Evolutionary conservation across 768 basidiomycete genomes (phyloP).

Genomic region (Lactarius quietus): DNA sequence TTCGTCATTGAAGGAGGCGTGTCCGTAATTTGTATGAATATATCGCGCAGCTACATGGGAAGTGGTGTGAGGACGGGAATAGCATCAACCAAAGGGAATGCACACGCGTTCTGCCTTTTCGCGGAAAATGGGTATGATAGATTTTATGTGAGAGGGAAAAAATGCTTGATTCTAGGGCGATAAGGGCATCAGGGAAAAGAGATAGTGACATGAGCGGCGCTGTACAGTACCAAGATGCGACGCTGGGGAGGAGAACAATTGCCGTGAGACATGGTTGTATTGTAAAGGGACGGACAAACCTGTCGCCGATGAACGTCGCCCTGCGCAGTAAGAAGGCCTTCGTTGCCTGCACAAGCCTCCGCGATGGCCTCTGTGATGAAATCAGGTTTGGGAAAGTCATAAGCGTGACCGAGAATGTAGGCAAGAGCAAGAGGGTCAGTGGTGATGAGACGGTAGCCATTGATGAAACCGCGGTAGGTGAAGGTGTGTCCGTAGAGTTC

Average conservation of each 20-base stretch:
- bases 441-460: conserved; percentile 52
- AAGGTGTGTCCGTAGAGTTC: conserved; percentile 46
- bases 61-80: conserved; percentile 4
- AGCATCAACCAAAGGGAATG: neutral
- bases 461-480: conserved; percentile 50
- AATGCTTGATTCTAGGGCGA: conserved; percentile 47
- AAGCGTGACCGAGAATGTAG: conserved; percentile 53
- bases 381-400: conserved; percentile 61
- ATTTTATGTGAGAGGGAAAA: conserved; percentile 45
- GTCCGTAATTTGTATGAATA: conserved; percentile 35
- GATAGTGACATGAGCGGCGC: conserved; percentile 24
- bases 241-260: conserved; percentile 35
- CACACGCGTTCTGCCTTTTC: conserved; percentile 51
- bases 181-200: conserved; percentile 21
- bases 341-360: conserved; percentile 47
- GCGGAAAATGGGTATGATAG: conserved; percentile 54
- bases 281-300: conserved; percentile 32
- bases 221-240: conserved; percentile 45
- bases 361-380: conserved; percentile 51
- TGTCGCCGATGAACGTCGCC: conserved; percentile 56
- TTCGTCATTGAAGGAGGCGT: neutral
- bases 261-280: neutral
- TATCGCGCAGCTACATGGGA: conserved; percentile 43
- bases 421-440: conserved; percentile 55
- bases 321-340: conserved; percentile 50